Conservation (phyloP, 257 asterid genomes). For the Penstemon barbatus region DNA sequence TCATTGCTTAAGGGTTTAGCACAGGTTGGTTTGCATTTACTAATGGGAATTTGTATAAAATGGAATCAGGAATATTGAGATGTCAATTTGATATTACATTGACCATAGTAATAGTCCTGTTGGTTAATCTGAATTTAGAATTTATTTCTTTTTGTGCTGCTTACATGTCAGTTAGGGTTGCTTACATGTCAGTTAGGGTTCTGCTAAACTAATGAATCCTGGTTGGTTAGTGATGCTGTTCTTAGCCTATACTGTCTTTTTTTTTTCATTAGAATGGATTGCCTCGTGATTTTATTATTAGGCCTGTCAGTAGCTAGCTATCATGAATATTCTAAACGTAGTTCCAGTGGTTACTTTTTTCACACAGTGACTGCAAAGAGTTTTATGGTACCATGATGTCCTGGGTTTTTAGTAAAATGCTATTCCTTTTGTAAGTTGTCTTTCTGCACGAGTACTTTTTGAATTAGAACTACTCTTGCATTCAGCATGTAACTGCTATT, state of each 20-base stretch:
- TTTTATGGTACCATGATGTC: neutral
- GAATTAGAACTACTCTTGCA: neutral
- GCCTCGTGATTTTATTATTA: neutral
- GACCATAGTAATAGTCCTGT: neutral
- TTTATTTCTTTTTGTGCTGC: neutral
- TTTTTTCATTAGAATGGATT: neutral
- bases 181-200: neutral
- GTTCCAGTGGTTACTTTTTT: neutral
- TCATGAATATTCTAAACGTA: neutral
- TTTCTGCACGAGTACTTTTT: neutral
- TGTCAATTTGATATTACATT: neutral
- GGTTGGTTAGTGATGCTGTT: neutral
- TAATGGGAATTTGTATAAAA: no score
- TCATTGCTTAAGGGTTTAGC: constrained; percentile 92
- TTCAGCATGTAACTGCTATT: no score
- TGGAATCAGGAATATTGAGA: no score
- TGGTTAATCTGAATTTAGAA: neutral
- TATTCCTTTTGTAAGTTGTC: neutral
- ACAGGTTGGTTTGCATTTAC: constrained; percentile 52
- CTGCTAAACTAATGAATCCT: neutral
- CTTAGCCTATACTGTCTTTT: neutral
- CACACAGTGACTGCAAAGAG: neutral
- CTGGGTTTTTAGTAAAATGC: neutral
- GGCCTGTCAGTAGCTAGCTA: neutral
- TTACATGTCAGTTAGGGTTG: neutral